A percentile compares a stretch with the other conserved stretches of the same genome.
Conservation (phyloP, 495 filamentous ascomycete genomes). For the Xylona heveae region DNA sequence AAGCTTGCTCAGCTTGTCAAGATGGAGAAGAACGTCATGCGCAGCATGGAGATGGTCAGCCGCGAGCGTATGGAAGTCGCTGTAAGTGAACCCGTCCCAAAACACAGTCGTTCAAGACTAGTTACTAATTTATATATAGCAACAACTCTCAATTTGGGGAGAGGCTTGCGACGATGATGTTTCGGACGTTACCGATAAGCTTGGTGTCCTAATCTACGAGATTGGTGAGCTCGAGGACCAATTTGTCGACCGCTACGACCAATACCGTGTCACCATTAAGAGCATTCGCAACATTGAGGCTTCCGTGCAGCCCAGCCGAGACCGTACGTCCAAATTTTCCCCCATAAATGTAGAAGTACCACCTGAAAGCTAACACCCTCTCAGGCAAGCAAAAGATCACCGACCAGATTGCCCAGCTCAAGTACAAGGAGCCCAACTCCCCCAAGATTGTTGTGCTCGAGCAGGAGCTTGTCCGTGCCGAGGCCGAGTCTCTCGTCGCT, state of each 20-base stretch:
- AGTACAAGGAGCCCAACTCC: constrained; percentile 98
- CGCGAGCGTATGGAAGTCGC: constrained; percentile 96
- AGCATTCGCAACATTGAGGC: constrained; percentile 97
- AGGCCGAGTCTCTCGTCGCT: constrained; percentile 93
- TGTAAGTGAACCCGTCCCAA: constrained; percentile 28
- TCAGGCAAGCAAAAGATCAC: constrained; percentile 97
- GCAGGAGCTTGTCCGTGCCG: constrained; percentile 93
- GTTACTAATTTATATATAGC: constrained; percentile 25
- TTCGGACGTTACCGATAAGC: constrained; percentile 96
- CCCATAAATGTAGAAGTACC: constrained; percentile 6
- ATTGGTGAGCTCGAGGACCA: constrained; percentile 96
- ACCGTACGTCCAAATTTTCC: constrained; percentile 38
- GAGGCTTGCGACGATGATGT: constrained; percentile 94
- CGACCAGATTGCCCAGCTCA: constrained; percentile 94
- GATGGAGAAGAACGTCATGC: constrained; percentile 99
- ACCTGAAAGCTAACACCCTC: constrained; percentile 3
- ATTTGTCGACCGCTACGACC: constrained; percentile 95
- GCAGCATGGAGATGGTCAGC: constrained; percentile 86
- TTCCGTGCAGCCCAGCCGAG: constrained; percentile 90
- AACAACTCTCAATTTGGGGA: constrained; percentile 98
- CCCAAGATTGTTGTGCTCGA: constrained; percentile 94
- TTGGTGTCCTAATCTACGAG: constrained; percentile 93
- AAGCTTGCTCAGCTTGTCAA: constrained; percentile 96
- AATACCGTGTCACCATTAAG: constrained; percentile 98
- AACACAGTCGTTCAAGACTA: background rate